These are phyloP conservation scores for Arachnopeziza araneosa DNA, from an alignment of 2,329 filamentous ascomycete species.

Conservation along the genomic window DNA sequence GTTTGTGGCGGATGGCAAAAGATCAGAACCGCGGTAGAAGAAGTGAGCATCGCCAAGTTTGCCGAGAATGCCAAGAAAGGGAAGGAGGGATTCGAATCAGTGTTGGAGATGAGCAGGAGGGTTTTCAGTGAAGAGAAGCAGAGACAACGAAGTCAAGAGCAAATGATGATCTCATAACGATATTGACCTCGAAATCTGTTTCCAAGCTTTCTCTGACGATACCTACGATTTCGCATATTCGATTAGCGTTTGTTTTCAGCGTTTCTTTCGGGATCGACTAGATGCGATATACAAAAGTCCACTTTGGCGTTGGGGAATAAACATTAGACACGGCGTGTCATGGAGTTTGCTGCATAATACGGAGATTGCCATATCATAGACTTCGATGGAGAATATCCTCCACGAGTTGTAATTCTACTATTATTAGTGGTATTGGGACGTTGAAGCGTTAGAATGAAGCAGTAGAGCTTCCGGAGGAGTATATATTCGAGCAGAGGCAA, in stretches of 20 bases:
- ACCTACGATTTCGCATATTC: not conserved
- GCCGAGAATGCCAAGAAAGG: conserved; percentile 87
- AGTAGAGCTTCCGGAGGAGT: not conserved
- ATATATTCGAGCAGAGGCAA: not conserved
- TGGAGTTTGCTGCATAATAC: not conserved
- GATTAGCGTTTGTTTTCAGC: conserved; percentile 14
- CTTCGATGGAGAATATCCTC: not conserved
- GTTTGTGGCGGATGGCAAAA: conserved; percentile 96
- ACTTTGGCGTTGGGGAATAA: conserved; percentile 5
- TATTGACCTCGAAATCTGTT: not conserved
- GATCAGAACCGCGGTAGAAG: conserved; percentile 94
- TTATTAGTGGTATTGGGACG: not conserved
- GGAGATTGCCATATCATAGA: not conserved
- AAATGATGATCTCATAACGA: conserved; percentile 13
- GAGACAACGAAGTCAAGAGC: conserved; percentile 33
- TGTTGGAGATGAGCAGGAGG: conserved; percentile 85
- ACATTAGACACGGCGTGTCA: not conserved
- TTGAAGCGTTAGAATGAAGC: not conserved
- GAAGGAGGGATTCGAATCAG: conserved; percentile 89
- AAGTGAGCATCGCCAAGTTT: conserved; percentile 82
- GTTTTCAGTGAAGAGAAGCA: conserved; percentile 88
- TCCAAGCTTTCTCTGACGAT: conserved; percentile 7
- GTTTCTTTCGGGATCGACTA: not conserved
- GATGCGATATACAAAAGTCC: conserved; percentile 11
- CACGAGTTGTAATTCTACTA: not conserved